A percentile compares a stretch with the other conserved stretches of the same genome.
Evolutionary conservation across 2,329 filamentous ascomycete species (phyloP).

Genomic region (Monosporascus sp.): DNA sequence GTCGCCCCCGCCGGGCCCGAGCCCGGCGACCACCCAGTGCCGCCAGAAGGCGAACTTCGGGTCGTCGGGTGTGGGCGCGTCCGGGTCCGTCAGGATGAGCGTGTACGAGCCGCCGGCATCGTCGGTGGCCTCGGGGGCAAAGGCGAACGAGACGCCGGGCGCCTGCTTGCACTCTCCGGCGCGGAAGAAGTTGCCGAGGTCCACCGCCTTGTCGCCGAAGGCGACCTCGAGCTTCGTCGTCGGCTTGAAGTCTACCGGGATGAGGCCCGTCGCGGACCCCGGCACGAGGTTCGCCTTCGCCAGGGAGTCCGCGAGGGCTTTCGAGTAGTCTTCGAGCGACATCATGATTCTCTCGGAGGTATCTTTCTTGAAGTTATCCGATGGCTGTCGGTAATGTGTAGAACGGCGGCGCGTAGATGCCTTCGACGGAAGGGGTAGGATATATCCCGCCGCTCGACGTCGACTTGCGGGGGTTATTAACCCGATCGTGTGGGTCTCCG

Average conservation of each 20-base stretch:
- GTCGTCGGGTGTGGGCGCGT: constrained; percentile 50
- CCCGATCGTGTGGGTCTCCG: neutral
- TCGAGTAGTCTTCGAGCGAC: constrained; percentile 16
- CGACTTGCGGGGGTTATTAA: neutral
- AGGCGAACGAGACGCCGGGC: constrained; percentile 33
- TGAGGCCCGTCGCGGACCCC: constrained; percentile 32
- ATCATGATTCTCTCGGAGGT: constrained; percentile 6
- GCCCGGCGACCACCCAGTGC: constrained; percentile 44
- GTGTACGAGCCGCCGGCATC: constrained; percentile 33
- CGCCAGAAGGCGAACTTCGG: constrained; percentile 52
- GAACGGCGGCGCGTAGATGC: no score
- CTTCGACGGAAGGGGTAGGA: neutral
- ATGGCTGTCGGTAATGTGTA: no score
- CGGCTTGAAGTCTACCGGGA: constrained; percentile 38
- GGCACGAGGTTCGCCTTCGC: constrained; percentile 35
- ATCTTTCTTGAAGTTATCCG: neutral
- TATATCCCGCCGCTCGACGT: neutral
- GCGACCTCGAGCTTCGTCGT: constrained; percentile 33
- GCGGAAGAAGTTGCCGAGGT: constrained; percentile 36
- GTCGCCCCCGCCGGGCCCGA: constrained; percentile 27
- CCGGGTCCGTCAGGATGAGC: constrained; percentile 47
- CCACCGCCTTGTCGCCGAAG: constrained; percentile 28
- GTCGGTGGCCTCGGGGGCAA: constrained; percentile 27
- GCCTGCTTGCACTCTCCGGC: constrained; percentile 30
- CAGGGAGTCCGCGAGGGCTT: constrained; percentile 26